These are phyloP conservation scores for Blastocystis sp. DNA, from an alignment of 352 stramenopile genomes.

Conservation along the genomic window DNA sequence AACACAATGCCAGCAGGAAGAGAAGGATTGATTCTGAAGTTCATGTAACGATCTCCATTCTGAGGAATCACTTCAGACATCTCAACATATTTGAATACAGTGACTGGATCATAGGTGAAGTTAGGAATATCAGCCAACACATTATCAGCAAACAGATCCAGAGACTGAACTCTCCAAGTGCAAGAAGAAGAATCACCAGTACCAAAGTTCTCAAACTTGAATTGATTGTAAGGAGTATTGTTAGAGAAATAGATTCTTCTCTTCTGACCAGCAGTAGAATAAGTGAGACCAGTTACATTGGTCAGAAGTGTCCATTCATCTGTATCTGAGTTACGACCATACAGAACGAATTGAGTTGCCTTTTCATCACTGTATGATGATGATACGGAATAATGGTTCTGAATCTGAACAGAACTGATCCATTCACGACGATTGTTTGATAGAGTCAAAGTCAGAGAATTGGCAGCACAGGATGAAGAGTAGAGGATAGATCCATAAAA, in stretches of 20 bases:
- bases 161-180: neutral
- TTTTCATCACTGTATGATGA: neutral
- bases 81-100: neutral
- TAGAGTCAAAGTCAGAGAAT: neutral
- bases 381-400: neutral
- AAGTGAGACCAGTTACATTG: neutral
- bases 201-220: constrained; percentile 12
- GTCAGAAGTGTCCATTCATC: neutral
- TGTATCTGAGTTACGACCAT: neutral
- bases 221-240: constrained; percentile 24
- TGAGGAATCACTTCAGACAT: neutral
- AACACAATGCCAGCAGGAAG: neutral
- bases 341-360: neutral
- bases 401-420: neutral
- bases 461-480: neutral
- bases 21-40: neutral
- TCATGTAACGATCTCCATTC: neutral
- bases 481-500: neutral
- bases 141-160: neutral
- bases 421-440: constrained; percentile 26
- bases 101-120: neutral
- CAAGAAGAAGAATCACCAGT: neutral
- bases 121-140: neutral
- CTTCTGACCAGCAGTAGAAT: neutral
- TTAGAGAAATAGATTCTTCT: constrained; percentile 1